A percentile compares a stretch with the other conserved stretches of the same genome.
phyloP scores from a whole-genome alignment of 2,329 filamentous ascomycete species.

The Blastomyces gilchristii region DNA sequence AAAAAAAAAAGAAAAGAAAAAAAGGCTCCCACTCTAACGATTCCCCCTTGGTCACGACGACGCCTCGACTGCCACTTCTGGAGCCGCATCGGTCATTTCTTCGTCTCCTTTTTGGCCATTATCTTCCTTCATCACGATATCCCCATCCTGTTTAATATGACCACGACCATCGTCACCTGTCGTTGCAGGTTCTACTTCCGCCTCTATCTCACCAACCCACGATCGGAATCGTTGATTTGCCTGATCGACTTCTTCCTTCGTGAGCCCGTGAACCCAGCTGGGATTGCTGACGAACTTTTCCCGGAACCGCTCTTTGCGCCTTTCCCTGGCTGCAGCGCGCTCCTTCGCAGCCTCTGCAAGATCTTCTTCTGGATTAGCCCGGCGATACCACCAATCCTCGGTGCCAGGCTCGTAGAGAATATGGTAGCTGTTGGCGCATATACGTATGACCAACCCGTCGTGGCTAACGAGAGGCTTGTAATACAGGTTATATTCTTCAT shows the following conservation, averaged over 20 bases:
- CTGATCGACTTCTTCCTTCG: slow-evolving; percentile 41
- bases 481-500: slow-evolving; percentile 50
- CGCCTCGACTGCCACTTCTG: slow-evolving; percentile 10
- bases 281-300: slow-evolving; percentile 46
- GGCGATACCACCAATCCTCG: slow-evolving; percentile 58
- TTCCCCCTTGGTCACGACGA: slow-evolving; percentile 11
- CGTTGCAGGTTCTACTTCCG: background rate
- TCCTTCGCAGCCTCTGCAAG: slow-evolving; percentile 27
- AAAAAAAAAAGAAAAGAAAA: slow-evolving; percentile 12
- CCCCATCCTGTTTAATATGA: slow-evolving; percentile 2
- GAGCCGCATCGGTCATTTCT: slow-evolving; percentile 30
- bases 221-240: slow-evolving; percentile 39
- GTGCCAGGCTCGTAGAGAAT: slow-evolving; percentile 65
- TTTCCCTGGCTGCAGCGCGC: slow-evolving; percentile 29
- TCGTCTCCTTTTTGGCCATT: slow-evolving; percentile 19
- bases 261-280: slow-evolving; percentile 41
- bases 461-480: slow-evolving; percentile 47
- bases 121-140: slow-evolving; percentile 13
- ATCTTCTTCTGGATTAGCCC: slow-evolving; percentile 22
- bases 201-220: slow-evolving; percentile 33
- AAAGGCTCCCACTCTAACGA: slow-evolving; percentile 11
- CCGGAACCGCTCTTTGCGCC: slow-evolving; percentile 39
- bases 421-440: slow-evolving; percentile 68
- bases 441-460: slow-evolving; percentile 60
- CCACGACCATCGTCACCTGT: background rate